Base-by-base conservation (phyloP, 1,139 yeast genomes). In the Pichia norvegensis region DNA sequence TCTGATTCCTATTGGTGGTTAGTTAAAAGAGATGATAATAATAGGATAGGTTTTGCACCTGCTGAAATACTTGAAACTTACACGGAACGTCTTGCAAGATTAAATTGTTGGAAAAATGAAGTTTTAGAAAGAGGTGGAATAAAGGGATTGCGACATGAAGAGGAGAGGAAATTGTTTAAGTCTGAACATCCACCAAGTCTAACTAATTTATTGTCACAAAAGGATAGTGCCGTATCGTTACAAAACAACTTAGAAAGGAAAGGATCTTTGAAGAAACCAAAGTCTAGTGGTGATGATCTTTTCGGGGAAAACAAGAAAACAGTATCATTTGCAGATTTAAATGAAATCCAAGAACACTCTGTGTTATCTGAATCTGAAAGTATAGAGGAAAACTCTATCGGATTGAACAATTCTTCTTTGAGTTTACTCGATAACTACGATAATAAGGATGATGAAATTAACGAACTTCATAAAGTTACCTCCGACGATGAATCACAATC, bases 1-100 rank as follows among this genome's bases (percentile, higher is more conserved):
- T 81, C 85, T 48, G 97, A 92, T 64, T 78, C 87, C 50, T 92
- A 92, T 67, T 92, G 98, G 98, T 92, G 98, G 98, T 68, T 90
- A 14, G 90, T 92, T 27, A 74, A 81, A 49, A 79, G 86, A 55
- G 71, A 81, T 47, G 71, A 73, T 41, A 87, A 83, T 61, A 57
- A 48, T n/a, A 52, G 51, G 22, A 75, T 88, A 45, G 98, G 97
- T 3, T 94, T 90, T 67, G 94, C 95, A 1, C 98, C 98, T 1
- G 97, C 97, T 1, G 98, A 92, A 63, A 82, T 95, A 52, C 69
- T 92, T 40, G 98, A 92, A 64, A 86, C 96, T 0, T 88, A 86
- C 50, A 85, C 81, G 40, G 98, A 92, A 64, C 72, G 98, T 48
- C 68, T 94, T 46, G 98, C 98, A 0, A 72, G 98, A 47, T 70